Evolutionary conservation across 148 eudicot species (phyloP), one percentile per base, ranked within the genome.

Genomic region (Rhododendron simsii): DNA sequence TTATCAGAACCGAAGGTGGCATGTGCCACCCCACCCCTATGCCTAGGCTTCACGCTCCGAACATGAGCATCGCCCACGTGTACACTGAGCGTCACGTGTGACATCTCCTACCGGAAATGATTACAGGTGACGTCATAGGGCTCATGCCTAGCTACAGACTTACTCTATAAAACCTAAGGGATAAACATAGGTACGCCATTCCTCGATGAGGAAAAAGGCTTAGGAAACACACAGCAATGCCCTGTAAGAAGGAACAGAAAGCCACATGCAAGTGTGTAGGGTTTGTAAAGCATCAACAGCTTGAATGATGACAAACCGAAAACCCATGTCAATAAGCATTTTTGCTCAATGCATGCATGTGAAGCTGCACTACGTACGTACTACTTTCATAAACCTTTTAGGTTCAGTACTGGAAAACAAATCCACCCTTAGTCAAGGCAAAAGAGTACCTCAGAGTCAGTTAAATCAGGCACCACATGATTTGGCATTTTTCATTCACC

Each of bases 401-500:
- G 37, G 26, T 65, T 33, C 44, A 69, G 45, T 41, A 41, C 18
- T 4, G 15, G 9, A 48, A 50, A 81, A 26, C 16, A 86, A 63
- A 78, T 67, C 53, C 35, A 71, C 28, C 47, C 81, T 35, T 4
- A 81, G 39, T 8, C 18, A 23, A 33, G 50, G 69, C 26, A 86
- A 73, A 74, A 41, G 26, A 76, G 50, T 87, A 87, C 88, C 88
- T 87, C 83, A 75, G 77, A 87, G 80, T 87, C 82, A 21, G 85
- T 87, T 44, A 87, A 83, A 67, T 83, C 88, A 47, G 83, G 85
- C 35, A 87, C 85, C 61, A 87, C 53, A 67, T 83, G 83, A 47
- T 83, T 87, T 44, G 88, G 88, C 28, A 87, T 77, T 83, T 87
- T 78, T 87, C 85, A 12, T 87, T 61, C 76, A 83, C 85, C 85